Evolutionary conservation across 345 rosid genomes (phyloP), one percentile per base, ranked within the genome.

Genomic region (Gossypioides kirkii): DNA sequence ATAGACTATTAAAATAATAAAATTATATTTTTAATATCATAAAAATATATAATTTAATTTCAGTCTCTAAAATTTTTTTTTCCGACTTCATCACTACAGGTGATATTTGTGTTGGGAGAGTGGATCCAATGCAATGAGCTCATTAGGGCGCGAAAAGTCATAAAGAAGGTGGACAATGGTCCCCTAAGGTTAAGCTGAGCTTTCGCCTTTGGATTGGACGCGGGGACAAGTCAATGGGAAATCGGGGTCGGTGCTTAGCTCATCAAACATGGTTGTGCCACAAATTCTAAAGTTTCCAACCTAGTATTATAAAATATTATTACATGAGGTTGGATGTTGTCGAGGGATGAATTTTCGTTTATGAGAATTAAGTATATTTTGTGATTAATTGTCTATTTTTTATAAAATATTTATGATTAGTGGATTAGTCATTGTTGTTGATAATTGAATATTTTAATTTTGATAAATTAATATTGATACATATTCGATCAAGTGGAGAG

Each of bases 351-450:
- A 32, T 32, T 4, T 32, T 32, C 6, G 7, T 32, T 32, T 1
- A 32, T 1, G 7, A 32, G 0, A 5, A 32, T 1, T 32, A 32
- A 32, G 1, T 32, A 4, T 28, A 3, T 28, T 28, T 28, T 28
- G 0, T 28, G 6, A 28, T 28, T 28, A 28, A 28, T 32, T 1
- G 5, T 32, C 5, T 32, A 32, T 0, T 0, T 32, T 32, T 5
- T 5, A 0, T 0, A 5, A 32, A 32, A 0, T 0, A 32, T 1
- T 0, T 0, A 32, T 32, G 5, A 32, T 32, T 32, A 32, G 1
- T 32, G 1, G 1, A 32, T 32, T 32, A 32, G 0, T 32, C 7
- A 5, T 0, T 32, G 0, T 32, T 32, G 6, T 1, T 32, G 7
- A 0, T 32, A 32, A 32, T 32, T 32, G 0, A 32, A 32, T 32